Conservation (phyloP, 306 rosid species). For the Corylus avellana region DNA sequence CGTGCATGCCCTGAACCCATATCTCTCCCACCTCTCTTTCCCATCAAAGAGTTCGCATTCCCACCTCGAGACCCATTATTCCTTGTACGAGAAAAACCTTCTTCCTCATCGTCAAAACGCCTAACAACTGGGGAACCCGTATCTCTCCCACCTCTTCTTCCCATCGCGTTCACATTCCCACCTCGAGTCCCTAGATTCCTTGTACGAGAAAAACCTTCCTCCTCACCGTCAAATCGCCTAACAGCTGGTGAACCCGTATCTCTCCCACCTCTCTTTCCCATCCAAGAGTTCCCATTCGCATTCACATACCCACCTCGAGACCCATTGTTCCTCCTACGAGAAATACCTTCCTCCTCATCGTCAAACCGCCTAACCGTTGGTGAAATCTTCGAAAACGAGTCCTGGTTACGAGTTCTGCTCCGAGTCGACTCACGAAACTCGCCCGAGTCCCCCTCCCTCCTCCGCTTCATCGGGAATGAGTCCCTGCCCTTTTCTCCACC, state of each 20-base stretch:
- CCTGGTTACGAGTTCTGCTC: constrained; percentile 24
- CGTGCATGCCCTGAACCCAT: constrained; percentile 13
- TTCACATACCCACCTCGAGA: constrained; percentile 8
- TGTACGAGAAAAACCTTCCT: constrained; percentile 22
- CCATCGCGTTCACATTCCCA: constrained; percentile 7
- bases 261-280: constrained; percentile 54
- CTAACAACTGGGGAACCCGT: background rate
- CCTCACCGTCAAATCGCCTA: constrained; percentile 9
- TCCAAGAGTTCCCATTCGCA: constrained; percentile 19
- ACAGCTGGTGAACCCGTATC: constrained; percentile 2
- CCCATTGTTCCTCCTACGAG: constrained; percentile 16
- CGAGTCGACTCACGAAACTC: constrained; percentile 33
- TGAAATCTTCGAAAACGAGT: constrained; percentile 14
- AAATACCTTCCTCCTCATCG: background rate
- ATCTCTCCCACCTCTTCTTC: constrained; percentile 51
- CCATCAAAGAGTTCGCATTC: constrained; percentile 31
- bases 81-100: constrained; percentile 22
- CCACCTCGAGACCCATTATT: constrained; percentile 13
- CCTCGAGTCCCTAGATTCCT: constrained; percentile 11
- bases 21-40: constrained; percentile 52
- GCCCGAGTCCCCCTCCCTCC: constrained; percentile 35
- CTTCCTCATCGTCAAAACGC: background rate
- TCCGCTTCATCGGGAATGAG: constrained; percentile 28
- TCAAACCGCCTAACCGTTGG: background rate
- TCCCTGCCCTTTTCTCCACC: constrained; percentile 22